Percentiles rank a stretch among this genome's conserved stretches.
These are phyloP conservation scores for Backusella morwellensis DNA, from an alignment of 192 early-diverging fungal species.

Conservation along the genomic window DNA sequence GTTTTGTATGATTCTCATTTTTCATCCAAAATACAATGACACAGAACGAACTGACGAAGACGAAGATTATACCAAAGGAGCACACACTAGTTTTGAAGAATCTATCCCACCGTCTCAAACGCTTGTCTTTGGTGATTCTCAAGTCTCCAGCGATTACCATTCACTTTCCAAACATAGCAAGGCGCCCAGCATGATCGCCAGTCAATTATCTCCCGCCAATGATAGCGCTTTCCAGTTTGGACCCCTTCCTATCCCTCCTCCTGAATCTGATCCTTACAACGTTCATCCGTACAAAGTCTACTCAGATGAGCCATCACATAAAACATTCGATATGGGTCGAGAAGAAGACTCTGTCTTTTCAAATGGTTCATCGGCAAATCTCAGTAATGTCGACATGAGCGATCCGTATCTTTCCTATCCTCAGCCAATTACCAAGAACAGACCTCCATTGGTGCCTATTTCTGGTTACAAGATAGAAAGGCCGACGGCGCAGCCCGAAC, in stretches of 20 bases:
- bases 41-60: neutral
- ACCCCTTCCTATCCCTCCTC: neutral
- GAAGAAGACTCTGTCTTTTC: neutral
- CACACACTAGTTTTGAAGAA: neutral
- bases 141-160: neutral
- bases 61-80: neutral
- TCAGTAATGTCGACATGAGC: neutral
- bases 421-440: neutral
- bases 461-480: neutral
- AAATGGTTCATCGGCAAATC: neutral
- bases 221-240: neutral
- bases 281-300: neutral
- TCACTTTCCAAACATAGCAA: neutral
- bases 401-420: neutral
- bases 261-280: neutral
- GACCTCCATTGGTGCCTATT: neutral
- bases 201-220: neutral
- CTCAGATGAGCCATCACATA: neutral
- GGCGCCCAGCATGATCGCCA: neutral
- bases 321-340: neutral
- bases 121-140: neutral
- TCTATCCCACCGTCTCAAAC: neutral
- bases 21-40: neutral
- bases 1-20: slow-evolving; percentile 3
- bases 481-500: neutral